These are phyloP conservation scores for Dorcoceras hygrometricum DNA, from an alignment of 257 asterid species.

Conservation along the genomic window DNA sequence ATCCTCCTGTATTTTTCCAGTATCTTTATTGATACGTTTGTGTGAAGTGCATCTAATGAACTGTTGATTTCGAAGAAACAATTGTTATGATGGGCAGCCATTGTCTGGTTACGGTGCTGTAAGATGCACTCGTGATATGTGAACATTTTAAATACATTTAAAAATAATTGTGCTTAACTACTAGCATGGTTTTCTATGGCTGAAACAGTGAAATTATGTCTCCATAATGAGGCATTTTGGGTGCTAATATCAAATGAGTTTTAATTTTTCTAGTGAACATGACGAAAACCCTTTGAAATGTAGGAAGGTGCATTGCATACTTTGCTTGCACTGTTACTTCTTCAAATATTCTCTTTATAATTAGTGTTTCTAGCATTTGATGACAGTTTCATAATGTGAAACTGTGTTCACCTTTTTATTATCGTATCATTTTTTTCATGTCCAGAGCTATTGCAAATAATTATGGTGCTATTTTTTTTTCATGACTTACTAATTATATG, in stretches of 20 bases:
- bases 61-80: not conserved
- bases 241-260: not conserved
- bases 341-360: not conserved
- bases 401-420: not conserved
- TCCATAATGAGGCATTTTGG: not conserved
- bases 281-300: conserved; percentile 1
- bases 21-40: not conserved
- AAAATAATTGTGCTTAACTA: conserved; percentile 9
- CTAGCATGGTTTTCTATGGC: conserved; percentile 8
- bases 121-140: not conserved
- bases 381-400: not conserved
- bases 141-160: conserved; percentile 7
- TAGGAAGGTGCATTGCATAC: not conserved
- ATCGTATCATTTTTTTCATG: not conserved
- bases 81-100: not conserved
- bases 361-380: not conserved
- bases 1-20: not conserved
- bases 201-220: not conserved
- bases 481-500: conserved; percentile 10
- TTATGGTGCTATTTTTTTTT: not conserved
- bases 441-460: not conserved
- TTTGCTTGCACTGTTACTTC: not conserved
- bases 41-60: not conserved
- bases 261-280: not conserved
- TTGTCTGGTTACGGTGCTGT: conserved; percentile 8